phyloP scores from a whole-genome alignment of 257 asterid genomes.

The Jacaranda mimosifolia region DNA sequence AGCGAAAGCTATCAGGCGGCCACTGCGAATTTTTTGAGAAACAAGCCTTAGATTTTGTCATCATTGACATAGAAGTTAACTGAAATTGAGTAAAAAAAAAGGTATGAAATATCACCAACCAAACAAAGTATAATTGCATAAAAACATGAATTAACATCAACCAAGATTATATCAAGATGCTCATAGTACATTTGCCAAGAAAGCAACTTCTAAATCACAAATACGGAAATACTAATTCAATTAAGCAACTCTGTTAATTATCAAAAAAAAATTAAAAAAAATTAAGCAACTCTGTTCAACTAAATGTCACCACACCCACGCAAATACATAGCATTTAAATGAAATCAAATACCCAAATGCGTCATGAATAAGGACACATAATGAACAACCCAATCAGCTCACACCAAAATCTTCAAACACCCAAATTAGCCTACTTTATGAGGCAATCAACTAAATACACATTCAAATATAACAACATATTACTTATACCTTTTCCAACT shows the following conservation, averaged over 20 bases:
- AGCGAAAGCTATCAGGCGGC: slow-evolving; percentile 66
- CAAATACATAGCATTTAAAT: not conserved
- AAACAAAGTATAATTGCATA: not conserved
- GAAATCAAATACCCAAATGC: not conserved
- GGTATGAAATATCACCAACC: too few relatives aligned
- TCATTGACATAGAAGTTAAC: slow-evolving; percentile 25
- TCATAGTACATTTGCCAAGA: not conserved
- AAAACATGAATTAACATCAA: not conserved
- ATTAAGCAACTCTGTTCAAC: not conserved
- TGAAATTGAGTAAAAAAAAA: not conserved
- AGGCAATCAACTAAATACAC: not conserved
- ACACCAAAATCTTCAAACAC: not conserved
- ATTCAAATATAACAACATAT: not conserved
- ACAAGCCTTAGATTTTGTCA: slow-evolving; percentile 58
- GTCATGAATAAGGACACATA: not conserved
- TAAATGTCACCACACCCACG: not conserved
- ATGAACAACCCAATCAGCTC: not conserved
- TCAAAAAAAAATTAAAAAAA: too few relatives aligned
- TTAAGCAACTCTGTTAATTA: too few relatives aligned
- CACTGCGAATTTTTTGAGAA: slow-evolving; percentile 68
- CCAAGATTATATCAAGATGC: not conserved
- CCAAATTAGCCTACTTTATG: not conserved
- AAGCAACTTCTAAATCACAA: not conserved
- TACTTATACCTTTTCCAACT: not conserved
- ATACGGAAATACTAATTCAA: not conserved